Evolutionary conservation across 2,329 filamentous ascomycete species (phyloP).

Genomic region (Epichloe sp.): DNA sequence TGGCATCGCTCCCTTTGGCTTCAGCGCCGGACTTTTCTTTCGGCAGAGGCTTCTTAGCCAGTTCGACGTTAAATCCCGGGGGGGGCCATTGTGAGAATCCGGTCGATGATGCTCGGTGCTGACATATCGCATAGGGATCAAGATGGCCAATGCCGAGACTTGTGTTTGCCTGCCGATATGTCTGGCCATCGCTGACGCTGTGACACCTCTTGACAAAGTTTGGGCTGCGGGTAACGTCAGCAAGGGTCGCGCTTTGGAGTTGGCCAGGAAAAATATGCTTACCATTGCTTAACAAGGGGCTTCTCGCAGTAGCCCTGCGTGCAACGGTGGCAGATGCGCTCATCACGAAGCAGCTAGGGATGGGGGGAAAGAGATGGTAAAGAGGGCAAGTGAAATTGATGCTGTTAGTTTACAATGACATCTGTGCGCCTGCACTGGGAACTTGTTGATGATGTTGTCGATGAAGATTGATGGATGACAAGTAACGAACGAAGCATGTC

Average conservation of each 20-base stretch:
- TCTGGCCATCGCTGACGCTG: conserved; percentile 32
- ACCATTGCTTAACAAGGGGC: conserved; percentile 38
- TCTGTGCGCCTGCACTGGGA: conserved; percentile 3
- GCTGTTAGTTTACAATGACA: background rate
- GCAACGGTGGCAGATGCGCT: conserved; percentile 43
- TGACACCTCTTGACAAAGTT: conserved; percentile 32
- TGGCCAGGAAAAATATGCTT: conserved; percentile 12
- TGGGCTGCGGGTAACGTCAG: conserved; percentile 23
- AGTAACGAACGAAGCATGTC: background rate
- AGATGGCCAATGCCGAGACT: conserved; percentile 39
- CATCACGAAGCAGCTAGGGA: conserved; percentile 24
- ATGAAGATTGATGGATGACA: background rate
- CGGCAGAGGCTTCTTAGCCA: conserved; percentile 72
- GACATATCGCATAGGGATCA: conserved; percentile 42
- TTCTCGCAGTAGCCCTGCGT: conserved; percentile 39
- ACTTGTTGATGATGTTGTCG: background rate
- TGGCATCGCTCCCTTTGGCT: conserved; percentile 15
- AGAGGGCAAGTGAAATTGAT: background rate
- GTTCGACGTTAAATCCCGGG: conserved; percentile 85
- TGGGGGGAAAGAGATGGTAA: background rate
- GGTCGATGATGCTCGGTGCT: conserved; percentile 46
- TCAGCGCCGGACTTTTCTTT: conserved; percentile 33
- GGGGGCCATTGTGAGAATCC: conserved; percentile 48
- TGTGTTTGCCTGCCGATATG: conserved; percentile 33
- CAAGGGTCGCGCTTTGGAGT: background rate